Percentiles rank a stretch among this genome's conserved stretches.
These are phyloP conservation scores for Nakaseomyces delphensis DNA, from an alignment of 1,139 yeast species.

Conservation along the genomic window DNA sequence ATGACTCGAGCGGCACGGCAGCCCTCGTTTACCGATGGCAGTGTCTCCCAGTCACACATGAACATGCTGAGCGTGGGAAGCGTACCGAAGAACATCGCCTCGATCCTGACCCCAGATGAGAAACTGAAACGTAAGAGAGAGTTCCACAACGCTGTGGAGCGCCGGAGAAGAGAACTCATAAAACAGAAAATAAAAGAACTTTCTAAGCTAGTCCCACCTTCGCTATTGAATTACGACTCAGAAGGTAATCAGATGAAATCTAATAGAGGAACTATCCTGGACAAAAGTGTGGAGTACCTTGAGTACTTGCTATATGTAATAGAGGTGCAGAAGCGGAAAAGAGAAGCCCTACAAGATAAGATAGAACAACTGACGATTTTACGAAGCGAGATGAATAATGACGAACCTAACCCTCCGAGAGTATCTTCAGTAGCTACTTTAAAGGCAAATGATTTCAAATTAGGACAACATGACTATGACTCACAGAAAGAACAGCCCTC, in stretches of 20 bases:
- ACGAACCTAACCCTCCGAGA: not conserved
- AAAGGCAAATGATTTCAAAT: not conserved
- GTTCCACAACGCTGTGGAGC: constrained; percentile 73
- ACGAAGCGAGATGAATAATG: constrained; percentile 7
- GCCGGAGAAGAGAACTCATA: constrained; percentile 68
- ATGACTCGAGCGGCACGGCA: not conserved
- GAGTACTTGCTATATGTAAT: constrained; percentile 43
- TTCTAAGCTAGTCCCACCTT: constrained; percentile 64
- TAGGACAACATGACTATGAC: constrained; percentile 7
- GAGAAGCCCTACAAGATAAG: constrained; percentile 29
- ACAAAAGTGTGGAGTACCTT: constrained; percentile 62
- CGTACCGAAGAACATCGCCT: constrained; percentile 17
- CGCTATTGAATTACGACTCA: constrained; percentile 45
- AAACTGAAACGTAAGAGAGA: constrained; percentile 62
- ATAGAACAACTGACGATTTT: constrained; percentile 32
- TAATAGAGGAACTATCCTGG: constrained; percentile 59
- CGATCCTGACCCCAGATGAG: constrained; percentile 52
- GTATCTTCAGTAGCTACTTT: constrained; percentile 1
- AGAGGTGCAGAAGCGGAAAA: constrained; percentile 35
- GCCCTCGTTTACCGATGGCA: constrained; percentile 1
- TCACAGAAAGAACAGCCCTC: not conserved
- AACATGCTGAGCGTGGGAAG: constrained; percentile 10
- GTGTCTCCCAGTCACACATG: constrained; percentile 2
- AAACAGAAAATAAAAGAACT: constrained; percentile 68
- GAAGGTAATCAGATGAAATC: constrained; percentile 61